A percentile compares a stretch with the other conserved stretches of the same genome.
These are phyloP conservation scores for Cucurbita argyrosperma DNA, from an alignment of 306 rosid genomes.

Conservation along the genomic window DNA sequence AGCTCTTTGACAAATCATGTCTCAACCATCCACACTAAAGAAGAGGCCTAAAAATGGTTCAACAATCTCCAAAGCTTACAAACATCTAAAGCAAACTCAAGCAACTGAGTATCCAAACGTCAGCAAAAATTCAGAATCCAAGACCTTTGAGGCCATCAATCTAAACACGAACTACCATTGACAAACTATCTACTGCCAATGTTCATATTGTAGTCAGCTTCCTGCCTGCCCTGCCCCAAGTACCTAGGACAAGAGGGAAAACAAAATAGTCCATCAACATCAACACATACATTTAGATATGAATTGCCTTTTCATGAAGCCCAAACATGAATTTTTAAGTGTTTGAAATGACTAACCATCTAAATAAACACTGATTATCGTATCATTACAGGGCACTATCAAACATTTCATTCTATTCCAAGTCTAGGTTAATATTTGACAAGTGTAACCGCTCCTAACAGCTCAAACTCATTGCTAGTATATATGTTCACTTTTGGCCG, in stretches of 20 bases:
- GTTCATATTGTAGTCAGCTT: slow-evolving; percentile 21
- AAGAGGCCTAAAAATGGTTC: neutral
- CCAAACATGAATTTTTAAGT: neutral
- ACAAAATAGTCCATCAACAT: neutral
- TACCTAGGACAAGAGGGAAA: slow-evolving; percentile 14
- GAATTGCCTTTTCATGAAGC: neutral
- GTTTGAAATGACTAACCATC: too few species aligned
- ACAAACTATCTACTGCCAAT: slow-evolving; percentile 11
- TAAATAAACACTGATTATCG: too few species aligned
- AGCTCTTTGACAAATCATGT: neutral
- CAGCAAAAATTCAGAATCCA: slow-evolving; percentile 8
- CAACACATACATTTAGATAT: neutral
- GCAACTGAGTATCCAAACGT: slow-evolving; percentile 2
- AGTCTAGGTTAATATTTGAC: too few species aligned
- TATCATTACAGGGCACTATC: neutral
- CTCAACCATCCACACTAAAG: neutral
- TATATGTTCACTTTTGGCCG: too few species aligned
- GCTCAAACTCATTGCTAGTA: too few species aligned
- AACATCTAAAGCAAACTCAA: slow-evolving; percentile 5
- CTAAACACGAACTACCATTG: neutral
- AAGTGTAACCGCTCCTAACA: too few species aligned
- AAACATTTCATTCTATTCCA: neutral
- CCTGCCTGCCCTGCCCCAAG: slow-evolving; percentile 13
- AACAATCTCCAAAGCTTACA: slow-evolving; percentile 4
- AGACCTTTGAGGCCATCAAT: neutral